A percentile compares a stretch with the other conserved stretches of the same genome.
Conservation (phyloP, 2,329 filamentous ascomycete genomes). For the Ophiostoma populinum region DNA sequence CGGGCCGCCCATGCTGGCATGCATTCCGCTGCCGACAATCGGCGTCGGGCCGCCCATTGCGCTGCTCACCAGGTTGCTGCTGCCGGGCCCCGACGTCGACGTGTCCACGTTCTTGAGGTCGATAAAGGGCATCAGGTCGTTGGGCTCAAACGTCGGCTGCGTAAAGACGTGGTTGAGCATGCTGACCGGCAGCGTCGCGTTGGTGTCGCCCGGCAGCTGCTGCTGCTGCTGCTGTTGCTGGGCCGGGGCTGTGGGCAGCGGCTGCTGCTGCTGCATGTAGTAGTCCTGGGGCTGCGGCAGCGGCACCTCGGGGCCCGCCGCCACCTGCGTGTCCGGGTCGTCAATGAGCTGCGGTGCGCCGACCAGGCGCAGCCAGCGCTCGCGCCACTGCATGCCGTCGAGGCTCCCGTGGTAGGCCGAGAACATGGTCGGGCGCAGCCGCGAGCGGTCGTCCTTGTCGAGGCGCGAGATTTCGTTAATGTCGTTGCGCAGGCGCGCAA, state of each 20-base stretch:
- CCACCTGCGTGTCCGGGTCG: neutral
- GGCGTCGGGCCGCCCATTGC: no score
- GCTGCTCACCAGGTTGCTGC: neutral
- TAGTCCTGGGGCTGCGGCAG: conserved; percentile 2
- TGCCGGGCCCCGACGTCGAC: neutral
- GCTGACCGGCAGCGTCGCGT: no score
- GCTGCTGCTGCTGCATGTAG: conserved; percentile 1
- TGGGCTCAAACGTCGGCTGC: conserved; percentile 19
- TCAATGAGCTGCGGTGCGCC: conserved; percentile 13
- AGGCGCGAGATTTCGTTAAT: conserved; percentile 30
- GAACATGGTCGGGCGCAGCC: conserved; percentile 27
- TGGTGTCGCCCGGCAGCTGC: no score
- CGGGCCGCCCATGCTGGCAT: neutral
- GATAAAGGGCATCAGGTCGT: conserved; percentile 18
- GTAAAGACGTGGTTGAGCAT: conserved; percentile 23
- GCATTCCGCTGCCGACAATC: neutral
- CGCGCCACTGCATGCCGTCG: conserved; percentile 28
- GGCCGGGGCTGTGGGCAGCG: neutral
- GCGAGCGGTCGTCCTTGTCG: conserved; percentile 30
- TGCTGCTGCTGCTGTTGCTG: conserved; percentile 2
- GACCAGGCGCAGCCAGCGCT: conserved; percentile 35
- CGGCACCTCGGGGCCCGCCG: neutral
- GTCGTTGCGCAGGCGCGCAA: conserved; percentile 29
- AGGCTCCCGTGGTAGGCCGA: conserved; percentile 28
- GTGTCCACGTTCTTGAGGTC: conserved; percentile 8